These are phyloP conservation scores for Russula sp. DNA, from an alignment of 768 basidiomycete genomes.

Conservation along the genomic window DNA sequence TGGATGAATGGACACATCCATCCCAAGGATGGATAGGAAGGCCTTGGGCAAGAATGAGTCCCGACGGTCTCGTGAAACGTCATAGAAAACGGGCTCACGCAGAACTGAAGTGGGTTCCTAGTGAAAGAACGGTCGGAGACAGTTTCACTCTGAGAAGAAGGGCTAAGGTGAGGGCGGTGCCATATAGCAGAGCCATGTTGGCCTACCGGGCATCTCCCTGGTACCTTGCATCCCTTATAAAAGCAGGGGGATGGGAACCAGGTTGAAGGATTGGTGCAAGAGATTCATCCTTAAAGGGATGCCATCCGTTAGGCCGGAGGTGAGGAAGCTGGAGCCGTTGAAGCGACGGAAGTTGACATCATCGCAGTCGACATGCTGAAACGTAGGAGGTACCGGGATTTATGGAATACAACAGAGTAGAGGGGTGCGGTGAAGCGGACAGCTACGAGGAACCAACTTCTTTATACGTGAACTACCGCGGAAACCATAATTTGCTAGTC, in stretches of 20 bases:
- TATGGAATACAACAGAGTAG: too few species aligned
- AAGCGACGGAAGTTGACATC: too few species aligned
- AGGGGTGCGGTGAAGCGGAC: too few species aligned
- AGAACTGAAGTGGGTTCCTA: background rate
- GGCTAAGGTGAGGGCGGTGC: background rate
- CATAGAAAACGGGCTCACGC: conserved; percentile 6
- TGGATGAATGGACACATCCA: conserved; percentile 15
- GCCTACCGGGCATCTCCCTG: conserved; percentile 6
- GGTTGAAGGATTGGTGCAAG: background rate
- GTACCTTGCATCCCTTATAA: conserved; percentile 10
- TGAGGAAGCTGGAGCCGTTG: too few species aligned
- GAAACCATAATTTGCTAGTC: too few species aligned
- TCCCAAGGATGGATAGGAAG: conserved; percentile 8
- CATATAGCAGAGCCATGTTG: too few species aligned
- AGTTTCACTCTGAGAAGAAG: background rate
- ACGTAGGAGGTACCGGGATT: too few species aligned
- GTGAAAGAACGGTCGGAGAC: background rate
- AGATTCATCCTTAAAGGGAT: too few species aligned
- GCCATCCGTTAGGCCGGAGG: background rate
- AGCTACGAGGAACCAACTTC: too few species aligned
- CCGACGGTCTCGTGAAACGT: background rate
- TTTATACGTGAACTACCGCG: too few species aligned
- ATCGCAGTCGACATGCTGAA: too few species aligned
- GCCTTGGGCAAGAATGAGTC: background rate
- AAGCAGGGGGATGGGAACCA: background rate